phyloP scores from a whole-genome alignment of 2,329 filamentous ascomycete genomes.

The Ascochyta koolunga region DNA sequence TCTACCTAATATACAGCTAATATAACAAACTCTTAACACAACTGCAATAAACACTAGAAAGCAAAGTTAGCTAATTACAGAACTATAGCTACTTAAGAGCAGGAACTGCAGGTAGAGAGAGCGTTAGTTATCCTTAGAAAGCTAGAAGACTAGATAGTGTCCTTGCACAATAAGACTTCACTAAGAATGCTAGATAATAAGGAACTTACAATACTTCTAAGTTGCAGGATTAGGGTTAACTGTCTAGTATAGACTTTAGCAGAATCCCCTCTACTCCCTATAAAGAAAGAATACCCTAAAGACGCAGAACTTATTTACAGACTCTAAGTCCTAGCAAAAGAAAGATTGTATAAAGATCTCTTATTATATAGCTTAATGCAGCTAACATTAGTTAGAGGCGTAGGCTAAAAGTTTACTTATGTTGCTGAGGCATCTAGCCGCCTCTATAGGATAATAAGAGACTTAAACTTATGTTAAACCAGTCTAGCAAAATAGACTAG shows the following conservation, averaged over 20 bases:
- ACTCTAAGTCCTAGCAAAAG: conserved; percentile 8
- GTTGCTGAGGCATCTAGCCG: too few species aligned
- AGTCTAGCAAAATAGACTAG: too few species aligned
- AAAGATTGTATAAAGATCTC: conserved; percentile 11
- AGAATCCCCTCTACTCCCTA: conserved; percentile 7
- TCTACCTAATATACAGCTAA: neutral
- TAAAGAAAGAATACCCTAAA: conserved; percentile 10
- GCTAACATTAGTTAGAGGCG: too few species aligned
- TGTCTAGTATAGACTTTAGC: neutral
- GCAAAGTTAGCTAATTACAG: neutral
- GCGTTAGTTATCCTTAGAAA: neutral
- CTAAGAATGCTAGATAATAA: neutral
- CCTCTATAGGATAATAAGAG: too few species aligned
- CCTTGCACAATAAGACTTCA: neutral
- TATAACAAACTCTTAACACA: neutral
- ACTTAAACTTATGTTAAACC: too few species aligned
- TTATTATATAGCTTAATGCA: conserved; percentile 9
- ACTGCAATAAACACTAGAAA: neutral
- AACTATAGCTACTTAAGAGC: too few species aligned
- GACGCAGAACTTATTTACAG: conserved; percentile 8
- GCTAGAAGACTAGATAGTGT: neutral
- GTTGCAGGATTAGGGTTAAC: too few species aligned
- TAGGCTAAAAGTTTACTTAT: too few species aligned
- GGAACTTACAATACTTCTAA: neutral
- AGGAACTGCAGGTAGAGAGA: neutral